Evolutionary conservation across 768 basidiomycete species (phyloP).

Genomic region (Psilocybe cyanescens): DNA sequence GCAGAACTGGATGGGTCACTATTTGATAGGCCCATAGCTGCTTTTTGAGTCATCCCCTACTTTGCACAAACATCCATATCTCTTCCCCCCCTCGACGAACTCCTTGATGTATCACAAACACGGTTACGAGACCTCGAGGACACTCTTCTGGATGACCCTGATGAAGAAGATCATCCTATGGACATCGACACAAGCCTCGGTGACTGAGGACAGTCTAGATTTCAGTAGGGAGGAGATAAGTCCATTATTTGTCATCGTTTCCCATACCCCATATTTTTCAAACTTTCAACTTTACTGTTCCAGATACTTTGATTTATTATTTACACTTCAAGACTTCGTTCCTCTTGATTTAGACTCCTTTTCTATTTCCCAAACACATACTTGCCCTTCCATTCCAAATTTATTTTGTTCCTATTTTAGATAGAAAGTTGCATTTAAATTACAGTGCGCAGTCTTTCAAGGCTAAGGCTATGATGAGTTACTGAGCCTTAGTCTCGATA

Average conservation of each 20-base stretch:
- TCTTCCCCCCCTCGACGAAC: background rate
- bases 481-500: no score
- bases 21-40: background rate
- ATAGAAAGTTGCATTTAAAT: no score
- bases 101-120: background rate
- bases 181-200: background rate
- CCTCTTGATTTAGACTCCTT: no score
- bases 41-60: slow-evolving; percentile 4
- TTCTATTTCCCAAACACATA: no score
- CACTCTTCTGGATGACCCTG: background rate
- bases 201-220: background rate
- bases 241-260: background rate
- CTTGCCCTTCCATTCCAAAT: no score
- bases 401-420: no score
- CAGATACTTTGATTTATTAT: no score
- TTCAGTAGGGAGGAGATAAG: background rate
- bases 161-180: background rate
- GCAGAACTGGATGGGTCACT: background rate
- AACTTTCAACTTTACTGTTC: no score
- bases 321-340: no score
- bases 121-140: background rate
- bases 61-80: background rate
- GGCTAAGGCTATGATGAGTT: no score
- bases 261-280: no score
- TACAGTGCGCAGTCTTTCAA: no score